Percentiles rank a stretch among this genome's conserved stretches.
Conservation (phyloP, 2,329 filamentous ascomycete genomes). For the Knoxdaviesia capensis region DNA sequence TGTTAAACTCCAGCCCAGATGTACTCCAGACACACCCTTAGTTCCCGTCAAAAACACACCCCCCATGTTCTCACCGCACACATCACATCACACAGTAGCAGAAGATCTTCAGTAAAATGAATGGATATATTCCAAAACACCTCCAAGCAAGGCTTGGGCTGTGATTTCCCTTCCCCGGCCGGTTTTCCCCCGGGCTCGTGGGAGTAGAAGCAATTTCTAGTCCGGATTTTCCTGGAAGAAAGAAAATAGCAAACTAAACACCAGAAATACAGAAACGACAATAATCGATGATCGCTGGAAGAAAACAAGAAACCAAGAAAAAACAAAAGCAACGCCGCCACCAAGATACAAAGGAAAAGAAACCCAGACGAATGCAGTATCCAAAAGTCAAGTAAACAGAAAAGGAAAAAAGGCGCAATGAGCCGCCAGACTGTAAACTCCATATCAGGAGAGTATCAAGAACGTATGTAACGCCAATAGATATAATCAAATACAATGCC, state of each 20-base stretch:
- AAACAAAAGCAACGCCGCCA: background rate
- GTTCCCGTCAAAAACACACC: too few species aligned
- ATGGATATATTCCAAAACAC: too few species aligned
- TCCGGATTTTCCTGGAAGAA: background rate
- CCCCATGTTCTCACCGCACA: too few species aligned
- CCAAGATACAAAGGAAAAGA: background rate
- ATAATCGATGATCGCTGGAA: background rate
- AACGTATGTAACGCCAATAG: background rate
- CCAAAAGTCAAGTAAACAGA: background rate
- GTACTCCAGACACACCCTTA: too few species aligned
- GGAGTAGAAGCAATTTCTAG: too few species aligned
- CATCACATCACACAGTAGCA: too few species aligned
- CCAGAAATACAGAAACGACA: background rate
- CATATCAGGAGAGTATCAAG: conserved; percentile 1
- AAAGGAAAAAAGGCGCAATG: background rate
- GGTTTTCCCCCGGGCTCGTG: too few species aligned
- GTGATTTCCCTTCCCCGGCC: too few species aligned
- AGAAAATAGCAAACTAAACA: background rate
- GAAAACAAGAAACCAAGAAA: background rate
- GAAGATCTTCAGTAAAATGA: too few species aligned
- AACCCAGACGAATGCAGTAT: background rate
- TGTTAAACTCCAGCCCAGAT: too few species aligned
- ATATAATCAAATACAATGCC: too few species aligned
- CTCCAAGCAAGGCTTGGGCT: too few species aligned
- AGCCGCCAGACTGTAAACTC: background rate